phyloP scores from a whole-genome alignment of 331 rosid species.

The Quercus tomentella region DNA sequence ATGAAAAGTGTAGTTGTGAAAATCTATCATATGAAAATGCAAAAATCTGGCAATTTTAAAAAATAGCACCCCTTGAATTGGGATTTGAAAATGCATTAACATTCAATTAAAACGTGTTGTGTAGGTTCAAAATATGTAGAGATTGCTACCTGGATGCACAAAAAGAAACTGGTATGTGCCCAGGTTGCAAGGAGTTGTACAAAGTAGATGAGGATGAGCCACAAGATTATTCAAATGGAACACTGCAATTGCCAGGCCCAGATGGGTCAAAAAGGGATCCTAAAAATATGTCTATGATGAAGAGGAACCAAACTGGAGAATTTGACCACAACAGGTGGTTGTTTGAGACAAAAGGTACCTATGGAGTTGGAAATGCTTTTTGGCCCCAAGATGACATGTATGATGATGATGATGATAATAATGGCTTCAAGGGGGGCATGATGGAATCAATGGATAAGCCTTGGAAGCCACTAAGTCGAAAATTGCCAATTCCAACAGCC shows the following conservation, averaged over 20 bases:
- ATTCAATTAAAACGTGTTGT: not conserved
- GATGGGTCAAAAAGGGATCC: constrained; percentile 45
- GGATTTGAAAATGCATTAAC: not conserved
- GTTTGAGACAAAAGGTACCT: constrained; percentile 82
- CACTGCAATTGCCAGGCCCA: constrained; percentile 57
- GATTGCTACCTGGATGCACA: constrained; percentile 82
- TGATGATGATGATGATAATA: constrained; percentile 40
- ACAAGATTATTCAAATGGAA: constrained; percentile 32
- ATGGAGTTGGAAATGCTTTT: constrained; percentile 82
- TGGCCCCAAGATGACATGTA: constrained; percentile 59
- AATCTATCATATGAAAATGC: too few relatives aligned
- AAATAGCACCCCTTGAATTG: too few relatives aligned
- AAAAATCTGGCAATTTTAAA: too few relatives aligned
- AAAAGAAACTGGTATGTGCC: constrained; percentile 62
- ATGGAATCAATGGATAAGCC: constrained; percentile 56
- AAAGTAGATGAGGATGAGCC: constrained; percentile 48
- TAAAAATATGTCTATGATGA: constrained; percentile 78
- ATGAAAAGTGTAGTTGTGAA: too few relatives aligned
- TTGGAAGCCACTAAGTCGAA: constrained; percentile 70
- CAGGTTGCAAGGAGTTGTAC: constrained; percentile 89
- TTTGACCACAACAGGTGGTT: constrained; percentile 89
- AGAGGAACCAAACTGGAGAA: constrained; percentile 71
- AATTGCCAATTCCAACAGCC: constrained; percentile 41
- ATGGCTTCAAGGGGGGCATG: constrained; percentile 29
- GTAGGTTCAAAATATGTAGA: constrained; percentile 83